A percentile compares a stretch with the other conserved stretches of the same genome.
Conservation (phyloP, 768 basidiomycete species). For the Suillus cothurnatus region DNA sequence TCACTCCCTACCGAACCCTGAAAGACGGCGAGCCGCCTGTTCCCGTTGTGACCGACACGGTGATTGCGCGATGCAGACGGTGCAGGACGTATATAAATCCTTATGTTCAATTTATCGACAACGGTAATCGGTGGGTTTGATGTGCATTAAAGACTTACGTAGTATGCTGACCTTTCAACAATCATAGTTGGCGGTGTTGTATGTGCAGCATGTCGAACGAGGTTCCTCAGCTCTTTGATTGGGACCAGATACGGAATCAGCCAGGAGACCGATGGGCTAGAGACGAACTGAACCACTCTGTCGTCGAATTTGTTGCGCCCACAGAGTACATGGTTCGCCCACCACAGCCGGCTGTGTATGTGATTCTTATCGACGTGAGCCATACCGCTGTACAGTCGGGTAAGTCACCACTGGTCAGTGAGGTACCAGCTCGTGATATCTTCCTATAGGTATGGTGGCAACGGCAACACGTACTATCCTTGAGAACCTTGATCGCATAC, state of each 20-base stretch:
- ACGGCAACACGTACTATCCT: conserved; percentile 96
- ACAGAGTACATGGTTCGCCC: conserved; percentile 99
- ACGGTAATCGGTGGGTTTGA: conserved; percentile 77
- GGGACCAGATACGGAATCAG: conserved; percentile 92
- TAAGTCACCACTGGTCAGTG: conserved; percentile 33
- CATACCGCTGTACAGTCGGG: conserved; percentile 90
- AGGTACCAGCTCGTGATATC: not conserved
- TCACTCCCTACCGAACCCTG: conserved; percentile 88
- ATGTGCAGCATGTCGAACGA: conserved; percentile 99
- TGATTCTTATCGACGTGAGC: conserved; percentile 97
- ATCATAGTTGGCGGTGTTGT: conserved; percentile 90
- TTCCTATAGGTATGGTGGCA: conserved; percentile 85
- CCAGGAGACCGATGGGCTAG: conserved; percentile 95
- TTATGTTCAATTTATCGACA: conserved; percentile 96
- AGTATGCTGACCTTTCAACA: conserved; percentile 6
- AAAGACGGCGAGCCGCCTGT: conserved; percentile 84
- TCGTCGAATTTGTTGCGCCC: conserved; percentile 97
- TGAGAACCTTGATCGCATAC: conserved; percentile 92
- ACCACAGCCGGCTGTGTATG: conserved; percentile 95
- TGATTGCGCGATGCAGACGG: conserved; percentile 93
- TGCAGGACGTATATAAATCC: conserved; percentile 98
- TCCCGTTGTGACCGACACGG: conserved; percentile 89
- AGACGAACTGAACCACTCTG: conserved; percentile 89
- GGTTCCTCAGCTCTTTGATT: conserved; percentile 97
- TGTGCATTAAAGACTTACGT: not conserved